These are phyloP conservation scores for Diplodia sapinea DNA, from an alignment of 2,329 filamentous ascomycete species.

Conservation along the genomic window DNA sequence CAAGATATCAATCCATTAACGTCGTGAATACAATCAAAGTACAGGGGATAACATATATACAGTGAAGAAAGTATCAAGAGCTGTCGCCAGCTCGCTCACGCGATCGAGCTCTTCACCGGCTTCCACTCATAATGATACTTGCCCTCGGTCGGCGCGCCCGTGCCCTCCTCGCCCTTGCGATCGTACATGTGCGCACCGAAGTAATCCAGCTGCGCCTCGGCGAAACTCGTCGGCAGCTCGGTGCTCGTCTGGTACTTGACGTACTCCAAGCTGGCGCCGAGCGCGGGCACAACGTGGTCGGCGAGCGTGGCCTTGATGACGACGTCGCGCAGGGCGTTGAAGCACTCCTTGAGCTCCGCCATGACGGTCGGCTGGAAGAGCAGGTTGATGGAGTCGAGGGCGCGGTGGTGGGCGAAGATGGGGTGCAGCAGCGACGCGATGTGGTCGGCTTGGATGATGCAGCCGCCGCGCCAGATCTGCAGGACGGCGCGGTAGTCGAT, in stretches of 20 bases:
- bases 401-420: constrained; percentile 47
- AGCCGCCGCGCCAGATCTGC: constrained; percentile 71
- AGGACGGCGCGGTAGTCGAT: constrained; percentile 60
- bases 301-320: constrained; percentile 60
- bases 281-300: constrained; percentile 65
- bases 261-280: constrained; percentile 69
- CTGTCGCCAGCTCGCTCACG: neutral
- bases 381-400: constrained; percentile 54
- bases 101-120: constrained; percentile 40
- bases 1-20: too few relatives aligned
- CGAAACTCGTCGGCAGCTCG: constrained; percentile 69
- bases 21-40: too few relatives aligned
- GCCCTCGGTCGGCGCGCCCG: constrained; percentile 60
- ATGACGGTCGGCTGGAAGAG: constrained; percentile 57
- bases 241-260: constrained; percentile 67
- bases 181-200: constrained; percentile 73
- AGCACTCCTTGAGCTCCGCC: constrained; percentile 55
- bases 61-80: too few relatives aligned
- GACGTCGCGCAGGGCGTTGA: constrained; percentile 58
- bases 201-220: constrained; percentile 73
- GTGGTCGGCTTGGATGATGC: constrained; percentile 72
- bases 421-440: constrained; percentile 65
- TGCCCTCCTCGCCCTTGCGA: constrained; percentile 58
- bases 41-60: too few relatives aligned
- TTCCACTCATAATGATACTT: constrained; percentile 70